Base-by-base conservation (phyloP, 495 filamentous ascomycete species). In the Penicillium crystallinum region DNA sequence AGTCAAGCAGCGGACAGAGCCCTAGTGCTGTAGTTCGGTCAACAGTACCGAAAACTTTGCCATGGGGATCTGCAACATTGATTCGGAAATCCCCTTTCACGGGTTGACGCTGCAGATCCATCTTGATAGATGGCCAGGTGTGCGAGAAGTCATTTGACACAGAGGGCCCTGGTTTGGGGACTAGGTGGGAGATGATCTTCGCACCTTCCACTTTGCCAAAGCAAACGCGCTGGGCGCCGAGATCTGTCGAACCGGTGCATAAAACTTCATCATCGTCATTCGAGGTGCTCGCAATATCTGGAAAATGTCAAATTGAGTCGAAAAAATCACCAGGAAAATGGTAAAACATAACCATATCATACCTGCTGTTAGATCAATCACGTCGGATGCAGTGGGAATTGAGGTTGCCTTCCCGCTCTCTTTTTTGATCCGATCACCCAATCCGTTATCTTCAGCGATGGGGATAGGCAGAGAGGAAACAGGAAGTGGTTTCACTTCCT, bases 181-280 rank as follows among this genome's bases (percentile, higher is more conserved):
- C 79, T 12, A 70, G 61, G 54, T 83, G 75, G 17, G 87, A 84
- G 34, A 85, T 84, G 50, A 95, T 72, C 44, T 70, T 84, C 4
- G 85, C 83, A 17, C 77, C 75, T 33, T 89, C 81, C 17, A 97
- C 62, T 64, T 84, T 85, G 7, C 93, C 93, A 63, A 89, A 91
- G 69, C 93, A 97, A 22, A 97, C 87, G 58, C 89, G 83, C 58
- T 85, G 78, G 17, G 52, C 47, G 47, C 71, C 72, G 50, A 77
- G 61, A 47, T 77, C 65, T 17, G 69, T 68, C 0, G 68, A 73
- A 1, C 74, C 72, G 1, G 70, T 77, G 37, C 75, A 69, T 55
- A 71, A 67, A 4, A 75, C 29, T 12, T 77, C 73, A 34, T 76
- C 74, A 23, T 75, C 72, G n/a, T 71, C 67, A 34, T 62, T 64